Percentiles rank a stretch among this genome's conserved stretches.
These are phyloP conservation scores for Violaceomyces palustris DNA, from an alignment of 1,284 basidiomycete species.

Conservation along the genomic window DNA sequence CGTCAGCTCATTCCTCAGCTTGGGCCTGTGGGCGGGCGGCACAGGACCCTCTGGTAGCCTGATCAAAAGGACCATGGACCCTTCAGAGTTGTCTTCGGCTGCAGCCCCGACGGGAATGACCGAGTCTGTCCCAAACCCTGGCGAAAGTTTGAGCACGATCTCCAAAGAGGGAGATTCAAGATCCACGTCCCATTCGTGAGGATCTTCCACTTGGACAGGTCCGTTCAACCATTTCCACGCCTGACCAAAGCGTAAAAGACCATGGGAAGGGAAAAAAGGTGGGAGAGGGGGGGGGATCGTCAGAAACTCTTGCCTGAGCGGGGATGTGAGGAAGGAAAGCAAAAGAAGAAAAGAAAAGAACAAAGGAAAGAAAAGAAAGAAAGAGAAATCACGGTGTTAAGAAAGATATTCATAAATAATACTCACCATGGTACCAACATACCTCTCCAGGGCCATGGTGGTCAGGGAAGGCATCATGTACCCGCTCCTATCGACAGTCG, in stretches of 20 bases:
- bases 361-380: too few species aligned
- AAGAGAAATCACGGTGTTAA: too few species aligned
- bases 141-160: constrained; percentile 27
- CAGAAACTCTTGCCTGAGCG: too few species aligned
- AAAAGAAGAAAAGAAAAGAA: too few species aligned
- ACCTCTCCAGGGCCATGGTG: constrained; percentile 27
- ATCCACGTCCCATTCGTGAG: constrained; percentile 16
- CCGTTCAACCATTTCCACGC: constrained; percentile 31
- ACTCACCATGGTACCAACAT: constrained; percentile 32
- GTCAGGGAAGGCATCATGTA: constrained; percentile 45
- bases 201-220: constrained; percentile 1
- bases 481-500: constrained; percentile 38
- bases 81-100: constrained; percentile 7
- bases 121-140: constrained; percentile 30
- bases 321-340: too few species aligned
- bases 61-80: constrained; percentile 20
- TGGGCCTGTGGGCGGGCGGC: constrained; percentile 5
- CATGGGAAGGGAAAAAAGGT: too few species aligned
- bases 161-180: constrained; percentile 23
- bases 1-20: constrained; percentile 14
- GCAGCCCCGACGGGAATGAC: too few species aligned
- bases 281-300: too few species aligned
- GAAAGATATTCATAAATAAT: too few species aligned
- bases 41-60: constrained; percentile 8
- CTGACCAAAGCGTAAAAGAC: too few species aligned